Base-by-base conservation (phyloP, 495 filamentous ascomycete species). In the Aeminium ludgeri region DNA sequence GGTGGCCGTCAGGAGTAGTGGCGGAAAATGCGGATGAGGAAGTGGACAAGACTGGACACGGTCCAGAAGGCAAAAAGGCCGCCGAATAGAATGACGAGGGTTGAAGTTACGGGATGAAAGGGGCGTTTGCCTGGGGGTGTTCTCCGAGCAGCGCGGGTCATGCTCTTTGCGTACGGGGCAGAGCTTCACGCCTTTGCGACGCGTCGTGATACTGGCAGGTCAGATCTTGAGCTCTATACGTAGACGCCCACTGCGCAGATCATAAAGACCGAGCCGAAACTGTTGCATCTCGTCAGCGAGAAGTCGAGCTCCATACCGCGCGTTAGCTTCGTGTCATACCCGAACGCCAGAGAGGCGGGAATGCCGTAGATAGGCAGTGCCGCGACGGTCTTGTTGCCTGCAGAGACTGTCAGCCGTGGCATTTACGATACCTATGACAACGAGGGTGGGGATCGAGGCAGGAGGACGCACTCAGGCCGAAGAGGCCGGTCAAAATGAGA, bases 221-320 rank as follows among this genome's bases (percentile, higher is more conserved):
- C n/a, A n/a, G n/a, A n/a, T n/a, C n/a, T n/a, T n/a, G 19, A 18
- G 27, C 13, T 3, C 66, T 76, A 97, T 62, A 97, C 89, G 76
- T 97, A 97, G 56, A 97, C 91, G 55, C 89, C 89, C 57, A 86
- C 89, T 17, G 85, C 89, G 62, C 89, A 97, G 57, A 97, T 95
- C 77, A 93, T 87, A 68, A 83, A 92, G 16, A 96, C 85, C 34
- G 87, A 81, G 47, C 91, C 89, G 59, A 95, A 85, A 31, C 89
- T 97, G 56, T 1, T 7, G 1, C 10, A 25, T 30, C 7, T 30
- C 32, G 15, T 34, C 32, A 34, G 32, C 32, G 17, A 16, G 10
- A 8, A 10, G 32, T n/a, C n/a, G n/a, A n/a, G n/a, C n/a, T n/a
- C n/a, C n/a, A n/a, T n/a, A n/a, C n/a, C n/a, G n/a, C n/a, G n/a